Evolutionary conservation across 345 rosid genomes (phyloP).

Genomic region (Eucalyptus coolabah): DNA sequence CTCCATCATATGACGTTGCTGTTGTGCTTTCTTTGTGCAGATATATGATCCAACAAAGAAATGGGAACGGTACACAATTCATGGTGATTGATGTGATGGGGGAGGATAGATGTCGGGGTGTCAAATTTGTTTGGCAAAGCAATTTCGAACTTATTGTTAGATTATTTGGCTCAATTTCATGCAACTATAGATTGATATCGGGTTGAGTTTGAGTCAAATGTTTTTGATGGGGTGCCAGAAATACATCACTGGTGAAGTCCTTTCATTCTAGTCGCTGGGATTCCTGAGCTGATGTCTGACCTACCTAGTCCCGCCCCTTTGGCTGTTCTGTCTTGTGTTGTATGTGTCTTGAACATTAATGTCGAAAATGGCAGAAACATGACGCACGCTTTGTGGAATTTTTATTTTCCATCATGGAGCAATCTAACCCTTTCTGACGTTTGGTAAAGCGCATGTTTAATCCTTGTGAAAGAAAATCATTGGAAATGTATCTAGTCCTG

Average conservation of each 20-base stretch:
- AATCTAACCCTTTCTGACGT: neutral
- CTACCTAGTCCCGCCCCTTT: neutral
- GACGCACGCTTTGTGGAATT: neutral
- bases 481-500: neutral
- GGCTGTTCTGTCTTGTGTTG: neutral
- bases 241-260: neutral
- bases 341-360: neutral
- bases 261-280: neutral
- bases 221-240: neutral
- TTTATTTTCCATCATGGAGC: neutral
- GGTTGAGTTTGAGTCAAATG: neutral
- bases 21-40: conserved; percentile 8
- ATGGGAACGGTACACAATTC: conserved; percentile 96
- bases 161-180: neutral
- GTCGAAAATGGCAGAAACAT: neutral
- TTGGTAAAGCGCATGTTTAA: neutral
- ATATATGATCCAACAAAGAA: conserved; percentile 83
- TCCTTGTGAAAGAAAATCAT: neutral
- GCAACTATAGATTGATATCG: neutral
- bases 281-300: neutral
- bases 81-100: conserved; percentile 47
- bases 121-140: neutral
- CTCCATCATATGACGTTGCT: neutral
- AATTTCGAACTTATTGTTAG: neutral
- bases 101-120: neutral